Evolutionary conservation across 2,329 filamentous ascomycete genomes (phyloP), one percentile per base, ranked within the genome.

Genomic region (Saccharata proteae): DNA sequence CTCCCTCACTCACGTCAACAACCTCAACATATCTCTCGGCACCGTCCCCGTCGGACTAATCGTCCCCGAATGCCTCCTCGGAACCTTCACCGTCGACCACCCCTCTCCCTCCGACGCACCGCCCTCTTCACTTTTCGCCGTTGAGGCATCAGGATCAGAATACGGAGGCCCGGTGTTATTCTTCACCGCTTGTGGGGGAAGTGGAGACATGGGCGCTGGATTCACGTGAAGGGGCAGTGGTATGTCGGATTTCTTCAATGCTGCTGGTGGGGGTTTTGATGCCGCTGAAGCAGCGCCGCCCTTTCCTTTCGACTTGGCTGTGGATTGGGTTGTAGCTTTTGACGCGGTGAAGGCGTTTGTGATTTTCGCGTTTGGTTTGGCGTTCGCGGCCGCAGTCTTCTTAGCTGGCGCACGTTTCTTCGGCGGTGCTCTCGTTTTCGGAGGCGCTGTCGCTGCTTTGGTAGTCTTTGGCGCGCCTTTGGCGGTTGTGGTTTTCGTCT

Each of bases 111-210:
- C n/a, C n/a, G n/a, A n/a, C n/a, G n/a, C n/a, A n/a, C n/a, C 19
- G 12, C 23, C 15, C 6, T 10, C 11, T 6, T 33, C 20, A 14
- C 5, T 8, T 14, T 33, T 24, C 9, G 15, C 5, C 25, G 23
- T 28, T 11, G 18, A 17, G n/a, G 11, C n/a, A 17, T 28, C 18
- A 16, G 34, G 34, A 6, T 36, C 33, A 18, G 15, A 19, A 16
- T 40, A 23, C 6, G 36, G 38, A 25, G 38, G 36, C 3, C 44
- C 45, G 10, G 45, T 41, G 19, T 57, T 55, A 42, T 49, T 49
- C 16, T 51, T 48, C n/a, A 38, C 34, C 21, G 51, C 48, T 5
- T 42, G 42, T 10, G 43, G 37, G 7, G 52, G 49, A 12, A 55
- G 29, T 11, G 41, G 45, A 22, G 37, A 37, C 43, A 55, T 49